A percentile compares a stretch with the other conserved stretches of the same genome.
These are phyloP conservation scores for Pseudogymnoascus sp. DNA, from an alignment of 2,329 filamentous ascomycete species.

Conservation along the genomic window DNA sequence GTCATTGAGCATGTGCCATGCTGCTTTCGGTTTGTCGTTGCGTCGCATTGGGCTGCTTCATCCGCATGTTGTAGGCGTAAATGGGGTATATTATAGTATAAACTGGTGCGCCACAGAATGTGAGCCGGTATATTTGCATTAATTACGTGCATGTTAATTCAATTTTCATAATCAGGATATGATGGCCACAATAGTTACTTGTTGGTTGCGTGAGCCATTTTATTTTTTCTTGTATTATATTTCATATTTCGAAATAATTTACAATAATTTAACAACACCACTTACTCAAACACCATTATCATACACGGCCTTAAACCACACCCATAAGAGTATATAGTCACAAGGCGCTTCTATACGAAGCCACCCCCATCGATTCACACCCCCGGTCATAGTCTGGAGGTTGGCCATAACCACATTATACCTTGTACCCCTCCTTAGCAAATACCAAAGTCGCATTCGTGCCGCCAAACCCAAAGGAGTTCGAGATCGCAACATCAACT, in stretches of 20 bases:
- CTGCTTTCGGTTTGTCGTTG: neutral
- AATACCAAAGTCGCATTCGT: constrained; percentile 91
- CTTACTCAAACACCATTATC: neutral
- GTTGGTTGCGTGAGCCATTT: neutral
- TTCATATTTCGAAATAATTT: neutral
- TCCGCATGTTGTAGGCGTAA: neutral
- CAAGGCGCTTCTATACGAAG: neutral
- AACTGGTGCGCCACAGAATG: neutral
- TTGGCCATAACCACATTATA: neutral
- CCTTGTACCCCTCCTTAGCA: constrained; percentile 20
- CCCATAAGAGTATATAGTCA: neutral
- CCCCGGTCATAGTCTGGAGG: neutral
- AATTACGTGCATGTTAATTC: neutral
- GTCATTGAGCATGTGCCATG: neutral
- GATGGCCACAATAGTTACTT: neutral
- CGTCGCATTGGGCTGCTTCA: neutral
- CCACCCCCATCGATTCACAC: neutral
- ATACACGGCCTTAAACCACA: neutral
- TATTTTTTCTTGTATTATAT: neutral
- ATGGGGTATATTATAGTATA: neutral
- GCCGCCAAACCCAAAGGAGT: constrained; percentile 96
- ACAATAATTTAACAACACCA: neutral
- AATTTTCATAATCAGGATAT: neutral
- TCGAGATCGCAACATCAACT: constrained; percentile 73
- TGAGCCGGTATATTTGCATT: neutral